A percentile compares a stretch with the other conserved stretches of the same genome.
Evolutionary conservation across 345 rosid genomes (phyloP).

Genomic region (Citrus australasica): DNA sequence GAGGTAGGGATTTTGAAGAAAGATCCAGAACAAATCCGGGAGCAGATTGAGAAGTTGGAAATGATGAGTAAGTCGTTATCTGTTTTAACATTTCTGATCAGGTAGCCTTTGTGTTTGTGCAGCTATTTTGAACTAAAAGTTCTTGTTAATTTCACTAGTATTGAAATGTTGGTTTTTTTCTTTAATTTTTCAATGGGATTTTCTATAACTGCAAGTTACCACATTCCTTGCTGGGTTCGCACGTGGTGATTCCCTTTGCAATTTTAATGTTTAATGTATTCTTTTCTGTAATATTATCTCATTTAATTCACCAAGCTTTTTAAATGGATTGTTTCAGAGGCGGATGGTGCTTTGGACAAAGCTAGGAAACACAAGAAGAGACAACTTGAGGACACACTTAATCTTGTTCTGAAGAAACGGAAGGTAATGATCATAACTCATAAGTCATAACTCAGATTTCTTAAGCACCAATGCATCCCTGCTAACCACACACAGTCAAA

Average conservation of each 20-base stretch:
- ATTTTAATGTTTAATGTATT: constrained; percentile 2
- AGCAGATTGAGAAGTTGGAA: constrained; percentile 90
- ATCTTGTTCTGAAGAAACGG: constrained; percentile 86
- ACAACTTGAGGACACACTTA: constrained; percentile 95
- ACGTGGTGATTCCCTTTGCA: not conserved
- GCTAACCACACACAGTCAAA: not conserved
- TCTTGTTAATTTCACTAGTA: not conserved
- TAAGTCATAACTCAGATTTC: not conserved
- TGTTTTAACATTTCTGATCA: not conserved
- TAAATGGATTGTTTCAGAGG: constrained; percentile 56
- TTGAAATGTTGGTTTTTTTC: not conserved
- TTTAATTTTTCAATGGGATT: not conserved
- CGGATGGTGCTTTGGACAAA: constrained; percentile 99
- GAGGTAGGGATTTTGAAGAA: constrained; percentile 97
- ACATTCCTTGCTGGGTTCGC: not conserved
- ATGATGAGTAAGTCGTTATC: constrained; percentile 66
- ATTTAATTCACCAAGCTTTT: constrained; percentile 9
- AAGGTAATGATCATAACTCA: constrained; percentile 47
- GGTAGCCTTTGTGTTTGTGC: not conserved
- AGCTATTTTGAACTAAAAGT: not conserved
- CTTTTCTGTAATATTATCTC: constrained; percentile 3
- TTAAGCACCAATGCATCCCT: not conserved
- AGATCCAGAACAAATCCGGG: constrained; percentile 86
- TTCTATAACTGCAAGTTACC: not conserved
- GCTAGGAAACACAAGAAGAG: constrained; percentile 99